These are phyloP conservation scores for Bipolaris oryzae DNA, from an alignment of 2,329 filamentous ascomycete genomes.

Conservation along the genomic window DNA sequence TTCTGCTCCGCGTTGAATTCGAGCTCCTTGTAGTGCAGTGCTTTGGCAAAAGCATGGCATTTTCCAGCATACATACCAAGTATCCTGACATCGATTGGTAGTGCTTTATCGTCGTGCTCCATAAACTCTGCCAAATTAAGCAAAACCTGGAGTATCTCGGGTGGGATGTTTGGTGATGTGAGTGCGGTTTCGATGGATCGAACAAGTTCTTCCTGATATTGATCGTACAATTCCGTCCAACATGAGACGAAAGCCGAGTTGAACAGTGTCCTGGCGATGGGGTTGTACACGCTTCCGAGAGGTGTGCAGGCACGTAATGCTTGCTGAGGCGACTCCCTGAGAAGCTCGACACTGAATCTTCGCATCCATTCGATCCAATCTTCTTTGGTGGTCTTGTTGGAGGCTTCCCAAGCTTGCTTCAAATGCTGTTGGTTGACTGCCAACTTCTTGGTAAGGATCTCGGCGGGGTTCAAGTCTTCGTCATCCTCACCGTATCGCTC, in stretches of 20 bases:
- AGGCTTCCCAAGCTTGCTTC: constrained; percentile 96
- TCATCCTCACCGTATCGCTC: constrained; percentile 76
- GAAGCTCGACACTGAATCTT: constrained; percentile 90
- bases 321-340: constrained; percentile 95
- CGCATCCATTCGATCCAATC: constrained; percentile 99
- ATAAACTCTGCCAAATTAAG: constrained; percentile 98
- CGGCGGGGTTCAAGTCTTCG: constrained; percentile 81
- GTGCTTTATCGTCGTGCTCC: constrained; percentile 98
- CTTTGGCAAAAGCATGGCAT: constrained; percentile 97
- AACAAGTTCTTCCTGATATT: constrained; percentile 96
- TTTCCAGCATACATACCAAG: constrained; percentile 93
- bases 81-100: constrained; percentile 95
- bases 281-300: constrained; percentile 87
- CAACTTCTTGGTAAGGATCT: constrained; percentile 89
- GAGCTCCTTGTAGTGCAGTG: constrained; percentile 96
- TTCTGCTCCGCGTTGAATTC: constrained; percentile 99
- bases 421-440: constrained; percentile 98
- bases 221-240: constrained; percentile 96
- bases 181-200: constrained; percentile 94
- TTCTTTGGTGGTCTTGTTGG: constrained; percentile 94
- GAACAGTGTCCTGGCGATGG: constrained; percentile 90
- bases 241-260: constrained; percentile 99
- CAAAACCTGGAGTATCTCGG: constrained; percentile 90
- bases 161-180: constrained; percentile 92
- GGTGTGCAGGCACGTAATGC: constrained; percentile 91